Conservation (phyloP, 305 asterid species). For the Fraxinus paxiana region DNA sequence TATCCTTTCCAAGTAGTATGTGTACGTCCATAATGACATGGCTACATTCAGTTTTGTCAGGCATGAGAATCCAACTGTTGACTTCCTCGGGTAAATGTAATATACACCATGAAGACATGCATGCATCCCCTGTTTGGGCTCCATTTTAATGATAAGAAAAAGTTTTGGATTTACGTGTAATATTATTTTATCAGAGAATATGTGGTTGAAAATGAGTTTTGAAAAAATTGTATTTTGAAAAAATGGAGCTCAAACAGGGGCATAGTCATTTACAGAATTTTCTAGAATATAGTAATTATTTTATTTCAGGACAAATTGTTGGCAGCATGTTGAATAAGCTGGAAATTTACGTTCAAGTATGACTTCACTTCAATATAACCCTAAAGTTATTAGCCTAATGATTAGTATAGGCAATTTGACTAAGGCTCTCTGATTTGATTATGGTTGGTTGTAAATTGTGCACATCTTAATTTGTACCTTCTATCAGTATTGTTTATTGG, state of each 20-base stretch:
- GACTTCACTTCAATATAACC: not conserved
- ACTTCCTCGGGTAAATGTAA: constrained; percentile 11
- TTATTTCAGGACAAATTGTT: constrained; percentile 5
- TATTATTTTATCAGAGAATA: no score
- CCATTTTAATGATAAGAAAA: no score
- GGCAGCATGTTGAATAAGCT: constrained; percentile 10
- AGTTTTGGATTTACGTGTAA: no score
- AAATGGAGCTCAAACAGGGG: not conserved
- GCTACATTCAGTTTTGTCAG: not conserved
- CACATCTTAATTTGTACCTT: not conserved
- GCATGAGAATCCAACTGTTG: constrained; percentile 18
- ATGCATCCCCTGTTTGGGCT: not conserved
- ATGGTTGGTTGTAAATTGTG: not conserved
- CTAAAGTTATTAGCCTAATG: not conserved
- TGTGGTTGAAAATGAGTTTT: no score
- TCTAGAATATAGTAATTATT: constrained; percentile 13
- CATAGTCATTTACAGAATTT: not conserved
- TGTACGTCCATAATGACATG: not conserved
- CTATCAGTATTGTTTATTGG: constrained; percentile 10
- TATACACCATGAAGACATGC: constrained; percentile 16
- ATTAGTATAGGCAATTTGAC: not conserved
- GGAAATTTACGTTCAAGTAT: constrained; percentile 15
- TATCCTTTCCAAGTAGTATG: not conserved
- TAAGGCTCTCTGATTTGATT: not conserved
- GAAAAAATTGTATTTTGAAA: no score